Evolutionary conservation across 78 protist genomes (phyloP), one percentile per base, ranked within the genome.

Genomic region (Dictyostelium firmibasis): DNA sequence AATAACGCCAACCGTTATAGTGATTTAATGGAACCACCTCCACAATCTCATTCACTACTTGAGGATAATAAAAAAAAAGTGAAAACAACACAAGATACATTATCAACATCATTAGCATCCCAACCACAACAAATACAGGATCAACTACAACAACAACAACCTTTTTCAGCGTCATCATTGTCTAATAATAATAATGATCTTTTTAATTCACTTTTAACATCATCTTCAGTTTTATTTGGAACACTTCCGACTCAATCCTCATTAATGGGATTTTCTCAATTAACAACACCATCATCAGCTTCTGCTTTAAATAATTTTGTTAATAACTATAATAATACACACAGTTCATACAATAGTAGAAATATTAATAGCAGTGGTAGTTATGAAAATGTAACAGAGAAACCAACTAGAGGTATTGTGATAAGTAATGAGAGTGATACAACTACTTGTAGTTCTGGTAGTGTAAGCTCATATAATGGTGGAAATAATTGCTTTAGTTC

Each of bases 221-320:
- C 86, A 57, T 81, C 86, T 4, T 38, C 86, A 33, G 33, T 57
- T 16, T 33, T 81, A 20, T 81, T 81, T 81, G 86, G 86, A 14
- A 33, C 76, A 53, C 62, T 81, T 31, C 86, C 86, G 5, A 33
- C 57, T 3, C n/a, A 25, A 14, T 53, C 69, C 2, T 70, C 77
- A 70, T 31, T 70, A 16, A 27, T n/a, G 31, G 77, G 77, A 14
- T 76, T 76, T 38, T 76, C 82, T 23, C 38, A 16, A 36, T 36
- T 76, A 76, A 13, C 82, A 76, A 20, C 53, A 76, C 27, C 53
- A 23, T 16, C 47, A 38, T 33, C 82, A 23, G 53, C 27, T 25
- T 20, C 82, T 23, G 47, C 82, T 6, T 41, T 38, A 38, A 38
- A 41, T 76, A 29, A 16, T 31, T 35, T 74, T 74, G 41, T 23